phyloP scores from a whole-genome alignment of 164 flowering plant genomes.

The Sextonia rubra region DNA sequence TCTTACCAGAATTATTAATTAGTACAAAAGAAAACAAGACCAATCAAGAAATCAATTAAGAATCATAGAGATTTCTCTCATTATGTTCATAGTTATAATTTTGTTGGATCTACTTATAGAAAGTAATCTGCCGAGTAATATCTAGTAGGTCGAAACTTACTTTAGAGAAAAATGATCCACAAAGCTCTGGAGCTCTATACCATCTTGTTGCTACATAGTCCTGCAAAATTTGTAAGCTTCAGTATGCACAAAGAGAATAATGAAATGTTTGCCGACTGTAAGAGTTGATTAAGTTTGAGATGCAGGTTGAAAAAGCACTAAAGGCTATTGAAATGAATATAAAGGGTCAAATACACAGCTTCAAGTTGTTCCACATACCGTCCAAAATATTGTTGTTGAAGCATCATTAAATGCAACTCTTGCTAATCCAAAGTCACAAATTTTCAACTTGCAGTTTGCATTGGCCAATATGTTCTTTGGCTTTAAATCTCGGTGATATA shows the following conservation, averaged over 20 bases:
- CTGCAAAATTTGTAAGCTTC: slow-evolving; percentile 27
- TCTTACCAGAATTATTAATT: neutral
- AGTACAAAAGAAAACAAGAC: neutral
- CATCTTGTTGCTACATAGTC: slow-evolving; percentile 99
- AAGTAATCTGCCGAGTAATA: neutral
- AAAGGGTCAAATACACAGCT: neutral
- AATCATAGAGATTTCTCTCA: neutral
- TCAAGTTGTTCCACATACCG: slow-evolving; percentile 38
- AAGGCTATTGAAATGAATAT: neutral
- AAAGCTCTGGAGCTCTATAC: slow-evolving; percentile 96
- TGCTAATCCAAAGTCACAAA: slow-evolving; percentile 93
- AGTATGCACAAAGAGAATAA: neutral
- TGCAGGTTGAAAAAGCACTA: neutral
- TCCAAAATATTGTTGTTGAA: slow-evolving; percentile 85
- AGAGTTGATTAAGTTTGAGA: neutral
- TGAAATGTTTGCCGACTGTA: neutral
- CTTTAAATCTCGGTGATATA: slow-evolving; percentile 83
- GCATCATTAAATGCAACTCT: slow-evolving; percentile 88
- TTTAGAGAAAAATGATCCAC: slow-evolving; percentile 98
- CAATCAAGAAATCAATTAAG: neutral
- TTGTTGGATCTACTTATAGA: neutral
- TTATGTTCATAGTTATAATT: neutral
- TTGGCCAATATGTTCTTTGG: slow-evolving; percentile 93
- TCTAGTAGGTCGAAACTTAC: slow-evolving; percentile 25
- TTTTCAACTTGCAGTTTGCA: slow-evolving; percentile 91